phyloP scores from a whole-genome alignment of 2,329 filamentous ascomycete genomes.

The Keithomyces neogunnii region DNA sequence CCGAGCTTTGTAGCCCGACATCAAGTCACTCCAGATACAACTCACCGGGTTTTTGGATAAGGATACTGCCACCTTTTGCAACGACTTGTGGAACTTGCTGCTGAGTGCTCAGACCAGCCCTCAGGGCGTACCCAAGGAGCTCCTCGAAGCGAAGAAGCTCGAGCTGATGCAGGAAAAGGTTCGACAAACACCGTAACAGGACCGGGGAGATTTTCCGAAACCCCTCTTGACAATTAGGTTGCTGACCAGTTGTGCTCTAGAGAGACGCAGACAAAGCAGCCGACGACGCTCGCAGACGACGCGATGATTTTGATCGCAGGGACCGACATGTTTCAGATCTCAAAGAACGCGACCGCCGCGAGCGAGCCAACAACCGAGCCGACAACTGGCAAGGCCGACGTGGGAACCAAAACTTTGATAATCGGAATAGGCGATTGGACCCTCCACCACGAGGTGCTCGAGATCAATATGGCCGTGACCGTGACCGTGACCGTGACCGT shows the following conservation, averaged over 20 bases:
- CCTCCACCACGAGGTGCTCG: conserved; percentile 32
- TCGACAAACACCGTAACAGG: conserved; percentile 7
- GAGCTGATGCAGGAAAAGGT: conserved; percentile 96
- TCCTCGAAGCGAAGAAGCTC: conserved; percentile 91
- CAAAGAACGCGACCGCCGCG: conserved; percentile 55
- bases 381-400: conserved; percentile 47
- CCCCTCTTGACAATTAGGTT: conserved; percentile 3
- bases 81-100: conserved; percentile 86
- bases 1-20: conserved; percentile 63
- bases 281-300: conserved; percentile 62
- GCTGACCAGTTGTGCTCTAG: conserved; percentile 31
- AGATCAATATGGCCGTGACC: conserved; percentile 39
- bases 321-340: conserved; percentile 63
- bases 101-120: conserved; percentile 83
- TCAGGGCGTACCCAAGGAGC: conserved; percentile 86
- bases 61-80: conserved; percentile 81
- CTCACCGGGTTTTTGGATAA: conserved; percentile 93
- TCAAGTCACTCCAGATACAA: conserved; percentile 90
- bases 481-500: conserved; percentile 13
- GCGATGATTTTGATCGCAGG: conserved; percentile 62
- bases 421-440: conserved; percentile 31
- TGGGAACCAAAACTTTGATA: conserved; percentile 41
- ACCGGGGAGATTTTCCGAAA: background rate
- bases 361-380: conserved; percentile 41
- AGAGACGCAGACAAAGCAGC: conserved; percentile 75